These are phyloP conservation scores for Dactylellina parvicollis DNA, from an alignment of 2,329 filamentous ascomycete species.

Conservation along the genomic window DNA sequence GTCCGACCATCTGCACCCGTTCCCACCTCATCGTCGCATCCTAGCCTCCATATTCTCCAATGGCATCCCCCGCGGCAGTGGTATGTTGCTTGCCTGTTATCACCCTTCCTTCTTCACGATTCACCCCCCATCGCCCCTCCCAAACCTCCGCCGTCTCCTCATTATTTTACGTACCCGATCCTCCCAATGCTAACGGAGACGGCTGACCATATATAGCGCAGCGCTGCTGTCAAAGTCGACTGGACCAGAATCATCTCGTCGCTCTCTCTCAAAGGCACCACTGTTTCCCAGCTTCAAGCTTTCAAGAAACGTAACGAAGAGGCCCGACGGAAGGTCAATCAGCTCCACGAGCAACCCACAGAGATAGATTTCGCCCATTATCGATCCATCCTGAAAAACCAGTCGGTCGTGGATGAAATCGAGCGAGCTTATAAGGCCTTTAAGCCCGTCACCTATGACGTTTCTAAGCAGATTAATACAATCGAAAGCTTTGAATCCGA, in stretches of 20 bases:
- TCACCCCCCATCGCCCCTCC: not conserved
- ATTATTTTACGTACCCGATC: not conserved
- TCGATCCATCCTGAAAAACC: conserved; percentile 93
- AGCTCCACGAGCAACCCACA: conserved; percentile 83
- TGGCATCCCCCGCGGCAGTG: conserved; percentile 50
- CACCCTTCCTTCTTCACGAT: not conserved
- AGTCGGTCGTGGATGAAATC: conserved; percentile 92
- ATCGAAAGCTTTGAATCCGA: conserved; percentile 98
- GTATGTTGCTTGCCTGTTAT: conserved; percentile 24
- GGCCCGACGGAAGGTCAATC: conserved; percentile 89
- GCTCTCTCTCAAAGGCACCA: conserved; percentile 95
- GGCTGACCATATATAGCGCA: conserved; percentile 75
- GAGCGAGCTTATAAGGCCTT: conserved; percentile 93
- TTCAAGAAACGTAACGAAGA: conserved; percentile 99
- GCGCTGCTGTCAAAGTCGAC: conserved; percentile 98
- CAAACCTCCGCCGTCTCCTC: conserved; percentile 4
- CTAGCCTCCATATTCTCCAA: conserved; percentile 8
- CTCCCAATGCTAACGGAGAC: not conserved
- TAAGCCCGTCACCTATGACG: conserved; percentile 93
- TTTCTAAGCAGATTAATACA: conserved; percentile 92
- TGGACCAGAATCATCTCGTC: conserved; percentile 94
- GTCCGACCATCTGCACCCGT: not conserved
- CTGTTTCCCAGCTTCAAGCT: conserved; percentile 85
- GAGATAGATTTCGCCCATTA: conserved; percentile 93
- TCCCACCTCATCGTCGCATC: not conserved